phyloP scores from a whole-genome alignment of 495 filamentous ascomycete genomes.

The Viridothelium virens region DNA sequence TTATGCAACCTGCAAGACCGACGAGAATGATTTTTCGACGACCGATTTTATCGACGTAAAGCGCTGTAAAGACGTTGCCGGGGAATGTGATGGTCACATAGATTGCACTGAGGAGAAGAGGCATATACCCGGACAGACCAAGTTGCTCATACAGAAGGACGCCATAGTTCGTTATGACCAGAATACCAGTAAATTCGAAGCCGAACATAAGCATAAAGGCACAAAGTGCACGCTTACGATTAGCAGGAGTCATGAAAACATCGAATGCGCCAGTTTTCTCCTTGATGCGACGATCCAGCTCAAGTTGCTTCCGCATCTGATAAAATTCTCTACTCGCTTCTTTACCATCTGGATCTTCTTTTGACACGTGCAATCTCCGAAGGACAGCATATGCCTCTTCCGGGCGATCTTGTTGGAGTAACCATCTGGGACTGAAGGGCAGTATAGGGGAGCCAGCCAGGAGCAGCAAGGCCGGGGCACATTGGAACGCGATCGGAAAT shows the following conservation, averaged over 20 bases:
- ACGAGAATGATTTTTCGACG: constrained; percentile 22
- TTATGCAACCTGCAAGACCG: constrained; percentile 18
- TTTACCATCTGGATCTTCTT: constrained; percentile 16
- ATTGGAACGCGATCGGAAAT: constrained; percentile 25
- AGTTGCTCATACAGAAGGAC: constrained; percentile 21
- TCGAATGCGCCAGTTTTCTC: constrained; percentile 18
- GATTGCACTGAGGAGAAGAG: constrained; percentile 23
- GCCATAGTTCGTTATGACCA: constrained; percentile 27
- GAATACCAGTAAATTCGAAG: constrained; percentile 23
- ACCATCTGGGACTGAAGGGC: constrained; percentile 25
- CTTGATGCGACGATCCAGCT: constrained; percentile 24
- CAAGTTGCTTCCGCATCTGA: constrained; percentile 27
- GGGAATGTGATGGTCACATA: constrained; percentile 24
- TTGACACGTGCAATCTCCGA: constrained; percentile 16
- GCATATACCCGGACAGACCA: constrained; percentile 23
- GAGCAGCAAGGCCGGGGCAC: constrained; percentile 22
- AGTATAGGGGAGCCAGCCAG: constrained; percentile 20
- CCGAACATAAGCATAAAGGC: constrained; percentile 22
- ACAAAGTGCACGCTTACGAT: constrained; percentile 21
- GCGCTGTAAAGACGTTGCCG: constrained; percentile 24
- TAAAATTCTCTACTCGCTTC: constrained; percentile 24
- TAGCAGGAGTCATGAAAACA: constrained; percentile 23
- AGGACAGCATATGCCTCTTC: constrained; percentile 25
- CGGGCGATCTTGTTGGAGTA: constrained; percentile 20
- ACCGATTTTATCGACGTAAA: constrained; percentile 24